These are phyloP conservation scores for Bipolaris cookei DNA, from an alignment of 2,329 filamentous ascomycete species.

Conservation along the genomic window DNA sequence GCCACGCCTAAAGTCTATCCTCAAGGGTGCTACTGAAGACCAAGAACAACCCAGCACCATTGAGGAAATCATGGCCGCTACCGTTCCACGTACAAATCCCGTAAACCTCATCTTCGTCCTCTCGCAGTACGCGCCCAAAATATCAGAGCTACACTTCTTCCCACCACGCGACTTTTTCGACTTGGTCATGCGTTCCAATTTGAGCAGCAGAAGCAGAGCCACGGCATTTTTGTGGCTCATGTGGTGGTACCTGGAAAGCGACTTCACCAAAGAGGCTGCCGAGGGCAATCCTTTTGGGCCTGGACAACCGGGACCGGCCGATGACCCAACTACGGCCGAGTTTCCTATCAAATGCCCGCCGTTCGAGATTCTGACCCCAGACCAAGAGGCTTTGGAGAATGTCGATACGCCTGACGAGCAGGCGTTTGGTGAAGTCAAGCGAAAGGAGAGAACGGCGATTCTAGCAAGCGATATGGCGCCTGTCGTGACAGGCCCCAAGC, in stretches of 20 bases:
- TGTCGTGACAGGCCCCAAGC: conserved; percentile 61
- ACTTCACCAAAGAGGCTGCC: conserved; percentile 87
- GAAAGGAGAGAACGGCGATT: conserved; percentile 73
- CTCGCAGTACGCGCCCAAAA: conserved; percentile 84
- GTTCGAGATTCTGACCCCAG: conserved; percentile 68
- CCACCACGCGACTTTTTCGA: conserved; percentile 91
- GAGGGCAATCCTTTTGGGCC: conserved; percentile 87
- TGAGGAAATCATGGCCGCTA: conserved; percentile 75
- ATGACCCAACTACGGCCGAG: conserved; percentile 49
- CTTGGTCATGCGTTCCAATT: conserved; percentile 86
- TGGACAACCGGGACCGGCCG: conserved; percentile 49
- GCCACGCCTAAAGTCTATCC: conserved; percentile 91
- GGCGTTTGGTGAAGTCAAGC: conserved; percentile 74
- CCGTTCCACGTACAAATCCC: conserved; percentile 85
- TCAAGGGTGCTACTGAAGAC: conserved; percentile 97
- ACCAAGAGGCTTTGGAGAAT: conserved; percentile 73
- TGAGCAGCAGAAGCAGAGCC: conserved; percentile 82
- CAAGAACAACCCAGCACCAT: conserved; percentile 80
- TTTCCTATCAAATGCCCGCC: conserved; percentile 66
- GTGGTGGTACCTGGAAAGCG: conserved; percentile 98
- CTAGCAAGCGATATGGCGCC: conserved; percentile 77
- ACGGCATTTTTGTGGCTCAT: conserved; percentile 95
- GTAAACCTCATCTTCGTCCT: conserved; percentile 97
- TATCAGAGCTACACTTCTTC: conserved; percentile 92
- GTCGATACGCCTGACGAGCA: conserved; percentile 74